Evolutionary conservation across 1,139 yeast species (phyloP).

Genomic region (Meyerozyma carpophila): DNA sequence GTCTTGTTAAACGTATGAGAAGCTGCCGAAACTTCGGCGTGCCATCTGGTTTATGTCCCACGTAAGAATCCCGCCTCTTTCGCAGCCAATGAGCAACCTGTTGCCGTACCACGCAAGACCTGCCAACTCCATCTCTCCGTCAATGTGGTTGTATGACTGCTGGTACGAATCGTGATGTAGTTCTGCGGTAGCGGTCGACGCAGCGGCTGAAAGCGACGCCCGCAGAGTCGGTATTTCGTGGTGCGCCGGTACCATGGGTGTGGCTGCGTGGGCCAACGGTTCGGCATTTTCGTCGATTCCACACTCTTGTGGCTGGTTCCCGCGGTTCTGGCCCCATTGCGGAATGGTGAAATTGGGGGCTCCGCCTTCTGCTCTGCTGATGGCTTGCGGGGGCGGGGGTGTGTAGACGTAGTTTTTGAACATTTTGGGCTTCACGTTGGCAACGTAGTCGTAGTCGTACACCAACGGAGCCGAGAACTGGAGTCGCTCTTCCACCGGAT

Average conservation of each 20-base stretch:
- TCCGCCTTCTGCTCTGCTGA: conserved; percentile 2
- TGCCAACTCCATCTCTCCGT: conserved; percentile 43
- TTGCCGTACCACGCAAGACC: conserved; percentile 39
- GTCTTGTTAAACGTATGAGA: conserved; percentile 19
- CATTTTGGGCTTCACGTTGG: conserved; percentile 33
- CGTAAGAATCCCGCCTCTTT: conserved; percentile 37
- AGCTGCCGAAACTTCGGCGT: conserved; percentile 38
- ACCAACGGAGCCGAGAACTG: conserved; percentile 38
- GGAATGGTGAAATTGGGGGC: conserved; percentile 21
- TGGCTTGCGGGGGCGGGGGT: conserved; percentile 18
- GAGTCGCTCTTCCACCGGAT: background rate
- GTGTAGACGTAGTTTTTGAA: conserved; percentile 33
- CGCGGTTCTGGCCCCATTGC: conserved; percentile 14
- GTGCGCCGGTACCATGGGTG: background rate
- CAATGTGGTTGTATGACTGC: conserved; percentile 27
- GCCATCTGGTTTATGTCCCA: conserved; percentile 40
- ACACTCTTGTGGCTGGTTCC: conserved; percentile 3
- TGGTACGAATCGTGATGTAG: conserved; percentile 12
- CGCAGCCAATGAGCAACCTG: conserved; percentile 36
- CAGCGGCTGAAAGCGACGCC: conserved; percentile 1
- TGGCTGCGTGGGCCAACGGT: conserved; percentile 8
- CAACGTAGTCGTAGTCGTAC: conserved; percentile 38
- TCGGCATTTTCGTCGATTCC: conserved; percentile 8
- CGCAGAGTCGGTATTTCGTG: background rate
- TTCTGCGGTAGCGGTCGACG: conserved; percentile 6